phyloP scores from a whole-genome alignment of 139 green algal species.

The Chlamydomonas sp. region DNA sequence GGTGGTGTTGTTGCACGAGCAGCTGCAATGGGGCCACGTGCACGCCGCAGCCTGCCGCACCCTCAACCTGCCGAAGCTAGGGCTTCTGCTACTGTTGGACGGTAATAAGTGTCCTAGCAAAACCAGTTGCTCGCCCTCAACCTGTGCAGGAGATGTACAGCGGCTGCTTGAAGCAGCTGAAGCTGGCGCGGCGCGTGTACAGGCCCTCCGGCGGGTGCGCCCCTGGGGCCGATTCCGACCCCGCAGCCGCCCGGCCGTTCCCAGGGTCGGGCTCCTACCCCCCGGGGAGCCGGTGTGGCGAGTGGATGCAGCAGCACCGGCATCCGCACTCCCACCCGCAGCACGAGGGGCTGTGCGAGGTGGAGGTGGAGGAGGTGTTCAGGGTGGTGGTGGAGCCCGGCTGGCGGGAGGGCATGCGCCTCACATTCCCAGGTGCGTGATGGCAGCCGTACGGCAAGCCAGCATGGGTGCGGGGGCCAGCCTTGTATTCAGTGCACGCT shows the following conservation, averaged over 20 bases:
- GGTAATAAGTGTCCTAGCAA: too few species aligned
- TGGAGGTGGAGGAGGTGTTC: constrained; percentile 28
- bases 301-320: not conserved
- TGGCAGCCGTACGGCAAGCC: not conserved
- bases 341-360: not conserved
- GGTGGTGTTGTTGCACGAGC: too few species aligned
- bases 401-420: constrained; percentile 15
- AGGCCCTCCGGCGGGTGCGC: not conserved
- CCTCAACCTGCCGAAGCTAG: too few species aligned
- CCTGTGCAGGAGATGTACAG: constrained; percentile 29
- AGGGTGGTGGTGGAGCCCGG: constrained; percentile 34
- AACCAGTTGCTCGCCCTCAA: too few species aligned
- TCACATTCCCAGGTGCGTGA: constrained; percentile 38
- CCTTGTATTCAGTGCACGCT: too few species aligned
- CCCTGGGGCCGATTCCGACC: not conserved
- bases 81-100: too few species aligned
- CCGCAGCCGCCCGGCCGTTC: too few species aligned
- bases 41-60: too few species aligned
- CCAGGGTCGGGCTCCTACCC: not conserved
- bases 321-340: not conserved
- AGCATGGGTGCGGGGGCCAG: not conserved
- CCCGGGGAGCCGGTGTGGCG: not conserved
- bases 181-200: constrained; percentile 15
- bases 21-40: too few species aligned
- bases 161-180: constrained; percentile 42